Evolutionary conservation across 2,329 filamentous ascomycete genomes (phyloP).

Genomic region (Colletotrichum graminicola): DNA sequence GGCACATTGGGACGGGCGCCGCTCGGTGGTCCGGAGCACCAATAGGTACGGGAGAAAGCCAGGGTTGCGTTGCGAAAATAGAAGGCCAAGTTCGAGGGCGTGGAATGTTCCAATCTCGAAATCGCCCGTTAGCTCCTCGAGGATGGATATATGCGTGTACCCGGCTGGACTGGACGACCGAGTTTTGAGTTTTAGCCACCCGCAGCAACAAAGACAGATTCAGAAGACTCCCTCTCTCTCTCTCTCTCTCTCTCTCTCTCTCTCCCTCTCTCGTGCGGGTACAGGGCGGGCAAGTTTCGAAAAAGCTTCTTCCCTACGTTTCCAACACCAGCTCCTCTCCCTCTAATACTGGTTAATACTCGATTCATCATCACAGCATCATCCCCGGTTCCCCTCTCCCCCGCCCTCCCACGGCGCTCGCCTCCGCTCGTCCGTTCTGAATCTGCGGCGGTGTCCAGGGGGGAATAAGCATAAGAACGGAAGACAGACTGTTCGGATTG

Average conservation of each 20-base stretch:
- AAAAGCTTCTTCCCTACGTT: background rate
- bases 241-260: too few relatives aligned
- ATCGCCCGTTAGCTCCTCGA: background rate
- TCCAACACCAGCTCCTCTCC: background rate
- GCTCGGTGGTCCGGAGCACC: background rate
- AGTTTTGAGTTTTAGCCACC: background rate
- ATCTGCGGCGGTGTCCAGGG: background rate
- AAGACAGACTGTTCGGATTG: constrained; percentile 1
- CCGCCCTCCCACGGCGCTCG: background rate
- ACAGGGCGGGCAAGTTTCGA: background rate
- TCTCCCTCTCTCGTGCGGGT: background rate
- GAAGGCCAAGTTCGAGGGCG: background rate
- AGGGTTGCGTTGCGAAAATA: too few relatives aligned
- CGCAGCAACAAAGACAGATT: background rate
- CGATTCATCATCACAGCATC: background rate
- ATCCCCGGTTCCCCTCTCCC: constrained; percentile 8
- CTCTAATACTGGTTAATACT: background rate
- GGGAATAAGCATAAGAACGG: constrained; percentile 25
- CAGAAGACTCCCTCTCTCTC: too few relatives aligned
- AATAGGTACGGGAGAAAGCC: too few relatives aligned
- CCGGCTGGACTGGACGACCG: background rate
- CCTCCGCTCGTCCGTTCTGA: background rate
- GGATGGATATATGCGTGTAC: background rate
- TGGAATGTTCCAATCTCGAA: constrained; percentile 13
- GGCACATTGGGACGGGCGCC: background rate